Percentiles rank a stretch among this genome's conserved stretches.
These are phyloP conservation scores for Yamadazyma laniorum DNA, from an alignment of 805 yeast species.

Conservation along the genomic window DNA sequence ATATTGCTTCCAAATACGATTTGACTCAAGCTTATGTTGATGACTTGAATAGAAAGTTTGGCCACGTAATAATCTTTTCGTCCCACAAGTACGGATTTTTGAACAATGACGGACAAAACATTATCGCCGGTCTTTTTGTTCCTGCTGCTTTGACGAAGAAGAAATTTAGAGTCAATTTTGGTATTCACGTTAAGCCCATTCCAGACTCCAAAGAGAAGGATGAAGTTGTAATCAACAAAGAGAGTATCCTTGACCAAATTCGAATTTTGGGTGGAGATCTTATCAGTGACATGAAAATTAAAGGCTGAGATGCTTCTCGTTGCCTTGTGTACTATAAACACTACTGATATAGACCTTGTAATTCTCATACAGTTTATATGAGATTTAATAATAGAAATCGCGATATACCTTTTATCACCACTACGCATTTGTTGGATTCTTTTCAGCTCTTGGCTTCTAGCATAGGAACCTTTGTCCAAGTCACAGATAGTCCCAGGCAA, in stretches of 20 bases:
- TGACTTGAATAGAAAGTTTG: slow-evolving; percentile 62
- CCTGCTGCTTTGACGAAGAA: slow-evolving; percentile 59
- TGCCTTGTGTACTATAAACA: not conserved
- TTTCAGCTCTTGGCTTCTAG: no score
- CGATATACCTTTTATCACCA: no score
- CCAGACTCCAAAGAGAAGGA: slow-evolving; percentile 46
- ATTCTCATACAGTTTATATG: not conserved
- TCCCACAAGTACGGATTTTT: slow-evolving; percentile 54
- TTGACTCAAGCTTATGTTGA: slow-evolving; percentile 57
- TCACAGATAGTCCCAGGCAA: no score
- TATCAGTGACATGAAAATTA: slow-evolving; percentile 17
- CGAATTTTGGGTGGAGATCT: slow-evolving; percentile 66
- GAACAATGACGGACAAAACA: slow-evolving; percentile 53
- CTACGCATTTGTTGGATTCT: no score
- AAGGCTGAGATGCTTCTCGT: not conserved
- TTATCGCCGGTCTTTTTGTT: slow-evolving; percentile 78
- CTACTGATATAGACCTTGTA: not conserved
- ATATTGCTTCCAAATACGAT: slow-evolving; percentile 52
- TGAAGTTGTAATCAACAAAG: slow-evolving; percentile 63
- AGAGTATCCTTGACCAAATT: slow-evolving; percentile 73
- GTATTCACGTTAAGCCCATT: slow-evolving; percentile 67
- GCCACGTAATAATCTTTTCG: slow-evolving; percentile 69
- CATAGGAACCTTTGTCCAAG: no score
- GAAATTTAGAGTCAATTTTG: slow-evolving; percentile 78
- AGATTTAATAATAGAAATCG: not conserved